phyloP scores from a whole-genome alignment of 805 yeast genomes.

The Blastobotrys peoriensis region DNA sequence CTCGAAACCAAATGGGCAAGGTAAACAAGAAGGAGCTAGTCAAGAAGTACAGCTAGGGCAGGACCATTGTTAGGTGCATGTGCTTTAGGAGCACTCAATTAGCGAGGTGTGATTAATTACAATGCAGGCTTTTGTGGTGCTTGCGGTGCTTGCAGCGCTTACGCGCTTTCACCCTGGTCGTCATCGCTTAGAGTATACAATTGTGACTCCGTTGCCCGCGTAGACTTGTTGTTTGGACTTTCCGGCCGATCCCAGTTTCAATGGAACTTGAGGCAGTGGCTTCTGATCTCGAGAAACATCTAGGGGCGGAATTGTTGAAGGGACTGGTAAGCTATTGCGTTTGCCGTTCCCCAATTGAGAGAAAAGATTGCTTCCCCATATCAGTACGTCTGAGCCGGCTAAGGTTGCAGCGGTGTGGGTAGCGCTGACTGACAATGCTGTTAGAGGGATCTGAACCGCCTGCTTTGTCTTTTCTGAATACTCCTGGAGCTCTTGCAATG shows the following conservation, averaged over 20 bases:
- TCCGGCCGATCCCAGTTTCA: background rate
- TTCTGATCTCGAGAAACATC: constrained; percentile 2
- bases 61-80: no score
- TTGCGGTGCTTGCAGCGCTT: no score
- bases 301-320: constrained; percentile 12
- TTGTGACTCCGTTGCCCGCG: background rate
- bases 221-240: background rate
- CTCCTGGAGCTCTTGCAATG: constrained; percentile 44
- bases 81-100: no score
- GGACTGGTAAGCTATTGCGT: constrained; percentile 40
- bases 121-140: no score
- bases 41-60: no score
- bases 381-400: constrained; percentile 44
- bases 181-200: background rate
- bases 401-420: constrained; percentile 42
- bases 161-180: no score
- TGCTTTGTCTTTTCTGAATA: constrained; percentile 43
- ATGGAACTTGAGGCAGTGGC: background rate
- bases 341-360: constrained; percentile 88
- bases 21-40: constrained; percentile 30
- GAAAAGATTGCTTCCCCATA: constrained; percentile 78
- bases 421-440: constrained; percentile 52
- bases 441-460: constrained; percentile 43
- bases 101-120: no score
- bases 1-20: constrained; percentile 33